Base-by-base conservation (phyloP, 768 basidiomycete genomes). In the Candolleomyces eurysporus region DNA sequence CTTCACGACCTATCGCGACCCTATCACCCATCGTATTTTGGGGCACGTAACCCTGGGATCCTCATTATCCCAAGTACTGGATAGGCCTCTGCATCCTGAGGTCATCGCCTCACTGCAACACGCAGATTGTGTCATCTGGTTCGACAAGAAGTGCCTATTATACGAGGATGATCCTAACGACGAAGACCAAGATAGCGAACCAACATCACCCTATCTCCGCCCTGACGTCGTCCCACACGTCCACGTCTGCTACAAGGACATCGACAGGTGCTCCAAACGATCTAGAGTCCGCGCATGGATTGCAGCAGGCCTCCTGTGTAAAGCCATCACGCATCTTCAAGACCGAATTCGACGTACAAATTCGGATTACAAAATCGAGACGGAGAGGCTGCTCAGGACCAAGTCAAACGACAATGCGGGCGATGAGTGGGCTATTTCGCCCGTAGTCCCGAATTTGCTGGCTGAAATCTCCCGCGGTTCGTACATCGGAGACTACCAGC, bases 241-340 rank as follows among this genome's bases (percentile, higher is more conserved):
- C 3, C 76, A 78, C 61, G 76, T 85, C 46, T 77, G 77, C 64
- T 73, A 89, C 61, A 86, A 81, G 62, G 80, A 83, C 31, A 11
- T 36, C 5, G 36, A 36, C 6, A 79, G 79, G 6, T 80, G 85
- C 58, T 67, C 69, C 22, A 59, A 75, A 4, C 62, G 67, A 14
- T 85, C 87, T 67, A 82, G 84, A 61, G 75, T 87, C 43, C 81
- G 80, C 59, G 86, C 83, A 3, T 89, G 88, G 87, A 63, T 76
- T 9, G 76, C 79, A 55, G 81, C 79, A 5, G 64, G 59, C 2
- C 31, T 42, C 30, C 39, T 60, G 17, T 53, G 51, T 19, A 32
- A 46, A 36, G 21, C 48, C 22, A 54, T 60, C 14, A 11, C 31
- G 5, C 31, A 59, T 22, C 14, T 36, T 8, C 30, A 30, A n/a